Evolutionary conservation across 2,329 filamentous ascomycete species (phyloP).

Genomic region (Zarea fungicola): DNA sequence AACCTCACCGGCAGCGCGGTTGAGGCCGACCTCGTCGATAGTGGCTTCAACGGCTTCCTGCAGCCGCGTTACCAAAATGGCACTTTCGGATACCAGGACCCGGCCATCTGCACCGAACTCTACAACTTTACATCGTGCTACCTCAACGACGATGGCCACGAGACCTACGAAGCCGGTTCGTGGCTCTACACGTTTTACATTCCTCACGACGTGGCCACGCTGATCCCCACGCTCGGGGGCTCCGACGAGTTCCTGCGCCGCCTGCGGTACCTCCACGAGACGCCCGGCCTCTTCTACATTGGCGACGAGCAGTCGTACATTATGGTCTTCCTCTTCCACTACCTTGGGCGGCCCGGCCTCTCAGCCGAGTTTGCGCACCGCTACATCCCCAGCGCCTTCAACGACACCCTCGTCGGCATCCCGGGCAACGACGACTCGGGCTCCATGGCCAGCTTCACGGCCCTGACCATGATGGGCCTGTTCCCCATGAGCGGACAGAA

Average conservation of each 20-base stretch:
- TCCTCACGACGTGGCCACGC: constrained; percentile 40
- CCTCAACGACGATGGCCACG: constrained; percentile 22
- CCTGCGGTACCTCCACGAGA: constrained; percentile 60
- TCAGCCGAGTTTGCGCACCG: constrained; percentile 50
- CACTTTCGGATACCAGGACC: constrained; percentile 63
- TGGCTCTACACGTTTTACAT: constrained; percentile 68
- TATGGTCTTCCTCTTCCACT: constrained; percentile 55
- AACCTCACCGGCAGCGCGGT: constrained; percentile 37
- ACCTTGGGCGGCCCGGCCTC: constrained; percentile 57
- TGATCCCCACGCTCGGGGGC: constrained; percentile 55
- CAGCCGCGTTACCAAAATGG: constrained; percentile 63
- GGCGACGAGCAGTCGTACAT: constrained; percentile 57
- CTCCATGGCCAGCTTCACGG: constrained; percentile 49
- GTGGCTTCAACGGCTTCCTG: constrained; percentile 62
- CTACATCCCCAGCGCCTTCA: constrained; percentile 66
- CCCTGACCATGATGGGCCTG: constrained; percentile 46
- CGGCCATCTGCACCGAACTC: constrained; percentile 32
- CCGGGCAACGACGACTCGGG: constrained; percentile 50
- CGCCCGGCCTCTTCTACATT: constrained; percentile 58
- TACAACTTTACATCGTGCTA: constrained; percentile 41
- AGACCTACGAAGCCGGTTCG: constrained; percentile 63
- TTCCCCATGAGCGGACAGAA: constrained; percentile 51
- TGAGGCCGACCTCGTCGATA: constrained; percentile 20
- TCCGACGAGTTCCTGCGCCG: constrained; percentile 50
- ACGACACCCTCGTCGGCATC: constrained; percentile 54